Evolutionary conservation across 2,329 filamentous ascomycete species (phyloP).

Genomic region (Fusarium mangiferae): DNA sequence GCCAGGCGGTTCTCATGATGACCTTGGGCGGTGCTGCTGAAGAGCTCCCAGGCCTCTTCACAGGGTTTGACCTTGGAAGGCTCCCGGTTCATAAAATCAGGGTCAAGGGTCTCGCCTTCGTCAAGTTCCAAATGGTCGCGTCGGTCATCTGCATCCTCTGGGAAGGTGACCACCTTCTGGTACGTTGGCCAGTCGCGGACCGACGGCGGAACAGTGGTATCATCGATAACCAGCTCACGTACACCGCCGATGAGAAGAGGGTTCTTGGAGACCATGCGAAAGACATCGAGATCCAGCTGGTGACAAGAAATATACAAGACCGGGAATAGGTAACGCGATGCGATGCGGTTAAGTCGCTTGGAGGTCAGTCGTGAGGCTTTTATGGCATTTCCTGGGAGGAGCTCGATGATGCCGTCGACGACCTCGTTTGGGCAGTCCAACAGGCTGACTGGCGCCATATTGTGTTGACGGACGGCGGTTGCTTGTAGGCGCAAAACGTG

Average conservation of each 20-base stretch:
- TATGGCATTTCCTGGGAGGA: not conserved
- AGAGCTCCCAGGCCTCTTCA: not conserved
- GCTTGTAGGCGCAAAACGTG: no score
- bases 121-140: no score
- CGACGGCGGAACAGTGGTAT: constrained; percentile 11
- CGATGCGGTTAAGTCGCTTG: not conserved
- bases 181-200: not conserved
- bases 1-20: not conserved
- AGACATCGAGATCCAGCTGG: constrained; percentile 13
- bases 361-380: not conserved
- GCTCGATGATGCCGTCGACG: not conserved
- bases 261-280: not conserved
- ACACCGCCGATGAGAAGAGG: constrained; percentile 1
- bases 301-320: constrained; percentile 17
- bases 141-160: not conserved
- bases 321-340: not conserved
- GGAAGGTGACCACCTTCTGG: not conserved
- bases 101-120: no score
- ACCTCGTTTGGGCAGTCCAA: not conserved
- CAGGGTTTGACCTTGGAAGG: not conserved
- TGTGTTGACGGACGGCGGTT: no score
- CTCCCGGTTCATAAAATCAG: no score
- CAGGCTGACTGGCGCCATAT: no score
- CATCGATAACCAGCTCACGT: constrained; percentile 14
- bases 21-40: not conserved